These are phyloP conservation scores for Pleurostoma richardsiae DNA, from an alignment of 2,329 filamentous ascomycete genomes.

Conservation along the genomic window DNA sequence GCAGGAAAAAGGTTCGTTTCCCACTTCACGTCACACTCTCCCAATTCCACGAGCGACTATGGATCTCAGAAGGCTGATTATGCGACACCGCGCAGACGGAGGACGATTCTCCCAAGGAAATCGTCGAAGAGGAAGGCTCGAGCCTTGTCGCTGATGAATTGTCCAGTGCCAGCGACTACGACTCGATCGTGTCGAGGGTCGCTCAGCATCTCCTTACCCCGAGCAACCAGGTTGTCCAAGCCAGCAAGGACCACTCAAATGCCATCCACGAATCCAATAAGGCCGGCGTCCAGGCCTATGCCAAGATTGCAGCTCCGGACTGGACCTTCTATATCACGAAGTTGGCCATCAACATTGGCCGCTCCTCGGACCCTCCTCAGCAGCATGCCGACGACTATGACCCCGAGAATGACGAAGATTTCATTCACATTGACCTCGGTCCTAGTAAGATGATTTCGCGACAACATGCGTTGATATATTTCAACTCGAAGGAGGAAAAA, in stretches of 20 bases:
- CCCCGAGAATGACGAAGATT: slow-evolving; percentile 39
- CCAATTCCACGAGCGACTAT: background rate
- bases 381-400: slow-evolving; percentile 30
- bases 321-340: slow-evolving; percentile 83
- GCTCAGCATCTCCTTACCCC: slow-evolving; percentile 42
- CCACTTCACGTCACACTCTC: background rate
- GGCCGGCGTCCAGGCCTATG: slow-evolving; percentile 67
- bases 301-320: slow-evolving; percentile 74
- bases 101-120: slow-evolving; percentile 34
- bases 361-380: slow-evolving; percentile 50
- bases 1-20: slow-evolving; percentile 53
- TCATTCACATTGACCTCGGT: slow-evolving; percentile 82
- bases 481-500: slow-evolving; percentile 59
- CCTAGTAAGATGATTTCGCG: slow-evolving; percentile 79
- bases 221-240: slow-evolving; percentile 46
- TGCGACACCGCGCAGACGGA: no score
- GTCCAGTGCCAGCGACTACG: slow-evolving; percentile 40
- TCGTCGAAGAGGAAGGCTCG: slow-evolving; percentile 39
- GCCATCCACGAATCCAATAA: slow-evolving; percentile 56
- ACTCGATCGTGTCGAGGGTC: slow-evolving; percentile 51
- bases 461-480: slow-evolving; percentile 70
- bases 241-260: slow-evolving; percentile 59
- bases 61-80: slow-evolving; percentile 21
- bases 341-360: slow-evolving; percentile 70
- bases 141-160: slow-evolving; percentile 35